These are phyloP conservation scores for Chlamydomonas reinhardtii DNA, from an alignment of 163 green algal genomes.

Conservation along the genomic window DNA sequence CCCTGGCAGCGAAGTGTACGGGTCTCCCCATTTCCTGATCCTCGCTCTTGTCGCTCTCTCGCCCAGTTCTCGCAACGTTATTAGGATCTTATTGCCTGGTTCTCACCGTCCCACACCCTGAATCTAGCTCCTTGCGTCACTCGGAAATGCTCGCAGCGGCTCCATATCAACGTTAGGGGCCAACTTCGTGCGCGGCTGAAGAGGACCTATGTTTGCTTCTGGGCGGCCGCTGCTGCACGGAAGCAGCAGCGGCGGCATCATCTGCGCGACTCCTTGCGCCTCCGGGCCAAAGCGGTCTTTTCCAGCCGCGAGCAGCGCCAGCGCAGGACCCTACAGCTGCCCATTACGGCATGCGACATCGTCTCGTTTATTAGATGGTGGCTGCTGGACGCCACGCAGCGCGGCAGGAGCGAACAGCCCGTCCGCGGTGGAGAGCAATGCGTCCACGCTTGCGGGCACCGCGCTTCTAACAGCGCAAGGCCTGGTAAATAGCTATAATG, in stretches of 20 bases:
- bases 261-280: background rate
- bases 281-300: slow-evolving; percentile 14
- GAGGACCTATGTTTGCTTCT: slow-evolving; percentile 4
- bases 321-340: background rate
- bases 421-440: slow-evolving; percentile 12
- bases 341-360: background rate
- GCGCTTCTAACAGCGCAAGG: slow-evolving; percentile 1
- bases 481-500: slow-evolving; percentile 5
- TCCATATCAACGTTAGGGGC: too few species aligned
- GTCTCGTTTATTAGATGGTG: background rate
- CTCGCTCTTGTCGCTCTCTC: background rate
- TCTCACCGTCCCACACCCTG: too few species aligned
- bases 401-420: background rate
- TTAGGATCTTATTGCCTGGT: too few species aligned
- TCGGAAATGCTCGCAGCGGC: too few species aligned
- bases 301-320: background rate
- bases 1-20: too few species aligned
- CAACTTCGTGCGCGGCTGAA: background rate
- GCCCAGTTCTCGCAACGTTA: background rate
- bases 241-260: slow-evolving; percentile 38
- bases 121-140: too few species aligned
- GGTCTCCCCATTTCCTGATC: background rate
- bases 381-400: background rate
- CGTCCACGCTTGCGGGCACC: slow-evolving; percentile 18
- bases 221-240: slow-evolving; percentile 17